Base-by-base conservation (phyloP, 2,329 filamentous ascomycete genomes). In the Trichoderma asperellum region DNA sequence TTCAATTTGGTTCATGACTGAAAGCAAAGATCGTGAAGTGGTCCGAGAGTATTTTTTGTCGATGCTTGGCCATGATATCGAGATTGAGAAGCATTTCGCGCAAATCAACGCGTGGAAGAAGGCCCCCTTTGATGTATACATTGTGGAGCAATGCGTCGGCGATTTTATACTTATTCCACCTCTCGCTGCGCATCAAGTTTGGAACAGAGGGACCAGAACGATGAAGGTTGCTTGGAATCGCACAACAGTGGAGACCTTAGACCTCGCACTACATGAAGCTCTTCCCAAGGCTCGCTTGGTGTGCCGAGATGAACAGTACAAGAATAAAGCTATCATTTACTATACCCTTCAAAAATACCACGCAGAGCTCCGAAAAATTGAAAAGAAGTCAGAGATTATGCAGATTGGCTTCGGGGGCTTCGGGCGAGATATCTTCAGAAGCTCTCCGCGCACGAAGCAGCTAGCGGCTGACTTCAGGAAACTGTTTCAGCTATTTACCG, bases 141-240 rank as follows among this genome's bases (percentile, higher is more conserved):
- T 98, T 12, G 93, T 97, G 14, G 94, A 98, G 76, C 96, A 99
- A 79, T 91, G 86, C 70, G 88, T 90, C 7, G 96, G 96, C 5
- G 96, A 99, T 76, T 94, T 98, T 73, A 96, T 99, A 70, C 85
- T 99, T 0, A 91, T 99, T 32, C 96, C 96, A 18, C 94, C 96
- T 5, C 83, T 98, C 21, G 96, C 96, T 4, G 94, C 95, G 0
- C 96, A 99, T 79, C 96, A 99, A 78, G 96, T 99, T 11, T 99
- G 96, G 96, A 99, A 99, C 77, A 89, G 95, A 60, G 96, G 96
- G 24, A 97, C 95, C 2, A 87, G 94, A 56, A 99, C 96, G 0
- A 93, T 98, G 87, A 99, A 99, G 78, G 94, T 97, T 8, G 96
- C 96, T 0, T 99, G 96, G 96, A 99, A 99, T 78, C 88, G 96